A percentile compares a stretch with the other conserved stretches of the same genome.
phyloP scores from a whole-genome alignment of 2,329 filamentous ascomycete species.

The Apiospora hydei region DNA sequence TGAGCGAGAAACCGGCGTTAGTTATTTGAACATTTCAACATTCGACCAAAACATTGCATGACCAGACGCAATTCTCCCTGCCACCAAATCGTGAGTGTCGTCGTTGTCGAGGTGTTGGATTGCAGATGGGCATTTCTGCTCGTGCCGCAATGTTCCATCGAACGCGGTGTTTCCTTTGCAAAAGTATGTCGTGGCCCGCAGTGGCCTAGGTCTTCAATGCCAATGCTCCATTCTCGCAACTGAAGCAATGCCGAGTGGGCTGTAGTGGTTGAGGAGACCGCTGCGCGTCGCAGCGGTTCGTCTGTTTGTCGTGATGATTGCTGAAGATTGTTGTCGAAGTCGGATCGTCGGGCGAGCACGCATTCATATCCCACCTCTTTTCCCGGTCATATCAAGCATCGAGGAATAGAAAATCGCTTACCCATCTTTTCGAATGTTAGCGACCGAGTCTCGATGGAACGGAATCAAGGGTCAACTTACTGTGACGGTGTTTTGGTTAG shows the following conservation, averaged over 20 bases:
- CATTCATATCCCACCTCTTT: conserved; percentile 10
- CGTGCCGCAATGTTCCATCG: background rate
- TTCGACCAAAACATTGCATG: conserved; percentile 2
- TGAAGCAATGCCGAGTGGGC: background rate
- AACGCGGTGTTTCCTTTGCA: too few species aligned
- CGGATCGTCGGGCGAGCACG: conserved; percentile 1
- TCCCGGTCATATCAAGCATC: conserved; percentile 1
- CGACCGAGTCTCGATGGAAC: conserved; percentile 29
- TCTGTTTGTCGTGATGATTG: background rate
- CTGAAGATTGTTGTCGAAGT: background rate
- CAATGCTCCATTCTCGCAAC: background rate
- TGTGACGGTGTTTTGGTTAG: conserved; percentile 32
- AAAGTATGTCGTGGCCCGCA: background rate
- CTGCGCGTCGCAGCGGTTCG: background rate
- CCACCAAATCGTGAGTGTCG: background rate
- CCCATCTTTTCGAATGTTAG: conserved; percentile 63
- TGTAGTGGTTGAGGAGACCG: too few species aligned
- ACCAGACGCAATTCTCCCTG: background rate
- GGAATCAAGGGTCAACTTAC: conserved; percentile 29
- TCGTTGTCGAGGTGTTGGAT: background rate
- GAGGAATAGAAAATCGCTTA: conserved; percentile 51
- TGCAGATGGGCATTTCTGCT: background rate
- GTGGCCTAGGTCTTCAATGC: background rate
- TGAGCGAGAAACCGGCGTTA: conserved; percentile 54
- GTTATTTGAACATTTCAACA: conserved; percentile 32